Base-by-base conservation (phyloP, 169 alveolate species). In the Eimeria zaria region DNA sequence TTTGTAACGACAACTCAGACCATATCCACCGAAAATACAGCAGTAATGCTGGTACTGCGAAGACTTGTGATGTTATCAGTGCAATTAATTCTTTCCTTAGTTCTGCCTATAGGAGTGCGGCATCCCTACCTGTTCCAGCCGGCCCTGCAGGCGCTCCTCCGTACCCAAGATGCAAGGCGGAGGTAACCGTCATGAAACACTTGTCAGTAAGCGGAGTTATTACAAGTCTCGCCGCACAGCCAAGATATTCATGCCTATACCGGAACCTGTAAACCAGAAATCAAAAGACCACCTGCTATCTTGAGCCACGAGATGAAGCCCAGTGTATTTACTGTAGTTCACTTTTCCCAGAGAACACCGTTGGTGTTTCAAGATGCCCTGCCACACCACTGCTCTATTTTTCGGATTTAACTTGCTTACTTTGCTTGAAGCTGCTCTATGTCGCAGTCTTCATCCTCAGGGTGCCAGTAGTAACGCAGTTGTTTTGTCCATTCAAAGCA, bases 161-260 rank as follows among this genome's bases (percentile, higher is more conserved):
- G 95, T 98, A 98, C 67, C 98, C 98, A 44, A 99, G 96, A 93
- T 98, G 98, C 62, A 99, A 96, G 30, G 99, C 99, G 96, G 98
- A 98, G 39, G 99, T 99, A 67, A 99, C 97, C 71, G 99, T 98
- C 94, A 99, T 98, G 96, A 98, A 99, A 92, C 99, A 99, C 98
- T 99, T 99, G 97, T 99, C 99, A 51, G 99, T 99, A 91, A 99
- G 97, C 14, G 99, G 99, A 69, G 99, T 99, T 90, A 98, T 98
- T 41, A 99, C 99, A 96, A 99, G 97, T 95, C 99, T 97, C 74
- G 99, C 98, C 2, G 99, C 98, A 88, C 98, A 98, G 62, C 99
- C 99, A 73, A 98, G 98, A 91, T 98, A 98, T 96, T 99, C 99
- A 95, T 98, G 99, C 83, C 99, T 97, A 95, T 99, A 99, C 84